Evolutionary conservation across 108 stramenopile genomes (phyloP), one percentile per base, ranked within the genome.

Genomic region (Cyclotella kingstonii): DNA sequence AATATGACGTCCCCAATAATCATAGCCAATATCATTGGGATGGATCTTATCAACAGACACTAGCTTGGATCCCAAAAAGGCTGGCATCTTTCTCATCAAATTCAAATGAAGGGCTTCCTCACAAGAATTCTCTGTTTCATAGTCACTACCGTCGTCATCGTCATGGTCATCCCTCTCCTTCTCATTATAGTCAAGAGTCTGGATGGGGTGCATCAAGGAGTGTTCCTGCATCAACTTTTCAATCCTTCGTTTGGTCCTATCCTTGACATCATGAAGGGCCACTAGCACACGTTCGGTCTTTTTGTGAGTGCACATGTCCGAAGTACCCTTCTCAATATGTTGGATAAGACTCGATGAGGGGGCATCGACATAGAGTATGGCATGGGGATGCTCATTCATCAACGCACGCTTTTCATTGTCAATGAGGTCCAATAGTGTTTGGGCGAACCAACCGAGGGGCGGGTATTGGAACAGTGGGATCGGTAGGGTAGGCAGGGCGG

Each of bases 1-100:
- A 46, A 87, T 87, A 52, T 77, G 73, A 33, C 78, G 55, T 26
- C 85, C 85, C 85, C 85, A 87, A 38, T 79, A 62, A 43, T 83
- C 82, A 40, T 83, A 87, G 14, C 86, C 83, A 48, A 74, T 73
- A 39, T 87, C 83, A 57, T 77, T 87, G 1, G 83, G 83, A 66
- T 87, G 86, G 12, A 84, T 68, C 49, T 51, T 50, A 50, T 87
- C 86, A 6, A 66, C 38, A 9, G 81, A 59, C 17, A 87, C 51
- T 21, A 84, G 29, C 29, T 52, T 41, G 1, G 30, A 39, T 26
- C 63, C 51, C 25, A 63, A 21, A 30, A 41, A 30, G 2, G 17
- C 66, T 3, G 52, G 50, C 30, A 64, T 55, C 5, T 14, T 41
- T 46, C 17, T 53, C 9, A 11, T 26, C 12, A 48, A 23, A 52